Percentiles rank a stretch among this genome's conserved stretches.
Conservation (phyloP, 768 basidiomycete species). For the Agaricus sinodeliciosus region DNA sequence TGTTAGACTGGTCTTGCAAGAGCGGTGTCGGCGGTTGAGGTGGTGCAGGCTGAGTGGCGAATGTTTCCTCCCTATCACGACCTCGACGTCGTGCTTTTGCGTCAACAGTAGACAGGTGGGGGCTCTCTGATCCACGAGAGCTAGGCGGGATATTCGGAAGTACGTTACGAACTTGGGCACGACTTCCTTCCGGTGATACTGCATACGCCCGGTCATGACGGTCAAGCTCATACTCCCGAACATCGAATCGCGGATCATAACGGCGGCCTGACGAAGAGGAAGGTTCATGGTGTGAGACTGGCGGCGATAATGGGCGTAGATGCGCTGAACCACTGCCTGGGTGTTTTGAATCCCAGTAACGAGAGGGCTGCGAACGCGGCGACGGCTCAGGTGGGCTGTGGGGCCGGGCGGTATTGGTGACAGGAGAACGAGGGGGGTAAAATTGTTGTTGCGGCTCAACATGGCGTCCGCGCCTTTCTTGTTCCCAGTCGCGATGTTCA, state of each 20-base stretch:
- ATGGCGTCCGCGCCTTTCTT: conserved; percentile 33
- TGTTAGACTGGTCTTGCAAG: conserved; percentile 6
- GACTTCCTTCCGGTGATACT: conserved; percentile 39
- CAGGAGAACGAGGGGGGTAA: conserved; percentile 36
- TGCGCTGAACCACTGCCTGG: conserved; percentile 32
- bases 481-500: conserved; percentile 50
- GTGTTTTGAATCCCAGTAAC: conserved; percentile 57
- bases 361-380: conserved; percentile 44
- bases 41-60: conserved; percentile 6
- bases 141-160: conserved; percentile 26
- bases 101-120: conserved; percentile 37
- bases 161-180: conserved; percentile 25
- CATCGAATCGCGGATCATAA: conserved; percentile 61
- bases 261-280: conserved; percentile 35
- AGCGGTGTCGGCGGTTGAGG: conserved; percentile 7
- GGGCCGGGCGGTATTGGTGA: conserved; percentile 22
- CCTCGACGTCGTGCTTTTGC: conserved; percentile 41
- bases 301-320: conserved; percentile 21
- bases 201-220: conserved; percentile 29
- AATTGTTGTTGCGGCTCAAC: conserved; percentile 27
- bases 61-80: conserved; percentile 19
- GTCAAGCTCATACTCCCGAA: conserved; percentile 39
- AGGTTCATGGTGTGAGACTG: conserved; percentile 26
- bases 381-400: conserved; percentile 57
- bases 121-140: conserved; percentile 55